These are phyloP conservation scores for Coprinopsis strossmayeri DNA, from an alignment of 768 basidiomycete genomes.

Conservation along the genomic window DNA sequence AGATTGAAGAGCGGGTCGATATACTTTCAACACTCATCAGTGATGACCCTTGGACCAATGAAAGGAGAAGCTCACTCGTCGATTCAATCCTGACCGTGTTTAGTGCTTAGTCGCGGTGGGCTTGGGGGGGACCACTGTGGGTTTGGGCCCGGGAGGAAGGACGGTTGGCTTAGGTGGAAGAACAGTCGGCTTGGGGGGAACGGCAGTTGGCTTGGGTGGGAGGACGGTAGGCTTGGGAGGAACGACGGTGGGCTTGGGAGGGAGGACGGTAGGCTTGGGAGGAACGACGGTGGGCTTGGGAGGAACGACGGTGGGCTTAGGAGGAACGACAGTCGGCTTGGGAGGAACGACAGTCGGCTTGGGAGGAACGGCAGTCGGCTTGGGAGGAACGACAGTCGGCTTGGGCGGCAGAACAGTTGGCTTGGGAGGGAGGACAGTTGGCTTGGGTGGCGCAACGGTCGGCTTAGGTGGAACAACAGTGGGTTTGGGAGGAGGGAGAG, in stretches of 20 bases:
- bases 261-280: background rate
- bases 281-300: background rate
- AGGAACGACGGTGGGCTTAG: background rate
- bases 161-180: background rate
- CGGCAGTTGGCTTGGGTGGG: background rate
- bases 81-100: background rate
- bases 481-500: background rate
- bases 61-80: background rate
- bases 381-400: conserved; percentile 8
- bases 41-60: background rate
- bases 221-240: background rate
- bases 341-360: conserved; percentile 7
- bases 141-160: background rate
- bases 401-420: conserved; percentile 6
- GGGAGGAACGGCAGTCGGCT: conserved; percentile 7
- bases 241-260: background rate
- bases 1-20: too few relatives aligned
- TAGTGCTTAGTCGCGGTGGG: background rate
- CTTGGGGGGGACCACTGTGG: background rate
- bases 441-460: conserved; percentile 2
- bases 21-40: too few relatives aligned
- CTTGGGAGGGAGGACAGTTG: conserved; percentile 8
- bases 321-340: conserved; percentile 6
- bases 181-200: background rate
- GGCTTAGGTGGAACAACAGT: conserved; percentile 6